Evolutionary conservation across 2,329 filamentous ascomycete genomes (phyloP).

Genomic region (Fonsecaea erecta): DNA sequence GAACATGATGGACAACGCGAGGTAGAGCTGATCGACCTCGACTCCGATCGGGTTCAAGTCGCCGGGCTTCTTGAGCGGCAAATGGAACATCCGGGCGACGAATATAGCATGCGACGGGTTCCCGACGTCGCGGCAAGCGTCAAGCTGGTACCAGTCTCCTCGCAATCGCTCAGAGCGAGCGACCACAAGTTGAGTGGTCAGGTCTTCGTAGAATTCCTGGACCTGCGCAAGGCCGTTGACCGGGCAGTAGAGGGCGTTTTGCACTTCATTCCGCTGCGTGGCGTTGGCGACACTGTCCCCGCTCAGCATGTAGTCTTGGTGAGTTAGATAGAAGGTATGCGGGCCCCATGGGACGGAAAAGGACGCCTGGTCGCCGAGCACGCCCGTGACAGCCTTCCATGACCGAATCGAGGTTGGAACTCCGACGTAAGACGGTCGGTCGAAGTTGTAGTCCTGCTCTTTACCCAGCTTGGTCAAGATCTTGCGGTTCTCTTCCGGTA

Average conservation of each 20-base stretch:
- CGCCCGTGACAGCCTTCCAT: conserved; percentile 50
- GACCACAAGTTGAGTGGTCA: conserved; percentile 46
- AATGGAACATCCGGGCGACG: conserved; percentile 39
- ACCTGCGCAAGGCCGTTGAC: conserved; percentile 54
- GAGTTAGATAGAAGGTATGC: conserved; percentile 44
- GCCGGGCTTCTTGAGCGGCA: conserved; percentile 38
- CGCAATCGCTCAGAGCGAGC: conserved; percentile 41
- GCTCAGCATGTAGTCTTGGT: conserved; percentile 55
- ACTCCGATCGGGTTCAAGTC: conserved; percentile 35
- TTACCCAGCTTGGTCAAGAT: conserved; percentile 49
- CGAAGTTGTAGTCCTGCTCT: conserved; percentile 50
- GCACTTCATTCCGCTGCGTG: conserved; percentile 50
- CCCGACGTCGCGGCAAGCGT: conserved; percentile 39
- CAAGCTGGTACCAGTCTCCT: conserved; percentile 42
- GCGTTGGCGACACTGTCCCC: conserved; percentile 51
- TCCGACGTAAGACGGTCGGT: conserved; percentile 40
- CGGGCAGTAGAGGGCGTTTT: conserved; percentile 44
- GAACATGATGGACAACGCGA: conserved; percentile 39
- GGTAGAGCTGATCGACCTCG: conserved; percentile 38
- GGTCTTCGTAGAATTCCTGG: conserved; percentile 54
- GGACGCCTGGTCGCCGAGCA: conserved; percentile 49
- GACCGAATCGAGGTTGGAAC: conserved; percentile 51
- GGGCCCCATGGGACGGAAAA: conserved; percentile 54
- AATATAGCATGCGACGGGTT: conserved; percentile 42
- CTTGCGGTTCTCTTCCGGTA: conserved; percentile 53